Percentiles rank a stretch among this genome's conserved stretches.
phyloP scores from a whole-genome alignment of 1,139 yeast genomes.

The Petasospora fabianii region DNA sequence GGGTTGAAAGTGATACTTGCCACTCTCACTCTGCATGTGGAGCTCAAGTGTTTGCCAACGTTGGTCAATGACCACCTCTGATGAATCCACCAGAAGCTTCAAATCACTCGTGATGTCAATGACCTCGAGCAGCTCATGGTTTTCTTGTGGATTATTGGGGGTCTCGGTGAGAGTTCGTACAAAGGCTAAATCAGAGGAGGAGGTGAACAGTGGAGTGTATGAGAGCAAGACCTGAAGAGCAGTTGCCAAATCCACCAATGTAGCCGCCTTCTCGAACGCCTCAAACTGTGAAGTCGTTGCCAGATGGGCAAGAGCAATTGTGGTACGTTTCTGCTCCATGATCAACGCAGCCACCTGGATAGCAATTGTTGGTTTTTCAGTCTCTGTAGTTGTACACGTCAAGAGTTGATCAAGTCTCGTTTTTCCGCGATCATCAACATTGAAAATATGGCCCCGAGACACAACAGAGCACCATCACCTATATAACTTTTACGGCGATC shows the following conservation, averaged over 20 bases:
- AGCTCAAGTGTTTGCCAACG: constrained; percentile 1
- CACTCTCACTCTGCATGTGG: constrained; percentile 1
- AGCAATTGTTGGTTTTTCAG: no score
- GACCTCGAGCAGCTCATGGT: constrained; percentile 1
- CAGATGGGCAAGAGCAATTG: constrained; percentile 6
- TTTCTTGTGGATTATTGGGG: neutral
- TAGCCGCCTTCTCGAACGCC: constrained; percentile 1
- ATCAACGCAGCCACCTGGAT: no score
- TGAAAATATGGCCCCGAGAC: no score
- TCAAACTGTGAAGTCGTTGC: constrained; percentile 2
- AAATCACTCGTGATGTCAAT: constrained; percentile 1
- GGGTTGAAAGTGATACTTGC: constrained; percentile 4
- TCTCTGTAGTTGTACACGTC: no score
- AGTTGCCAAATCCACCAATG: neutral
- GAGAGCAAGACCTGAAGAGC: constrained; percentile 9
- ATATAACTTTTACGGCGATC: no score
- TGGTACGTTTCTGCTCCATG: constrained; percentile 2
- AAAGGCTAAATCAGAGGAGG: constrained; percentile 9
- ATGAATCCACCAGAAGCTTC: constrained; percentile 6
- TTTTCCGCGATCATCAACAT: no score
- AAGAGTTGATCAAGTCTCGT: no score
- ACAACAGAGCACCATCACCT: no score
- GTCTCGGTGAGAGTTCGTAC: no score
- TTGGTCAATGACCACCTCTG: constrained; percentile 1
- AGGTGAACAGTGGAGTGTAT: constrained; percentile 12